Conservation (phyloP, 2,329 filamentous ascomycete genomes). For the Verticillium nonalfalfae region DNA sequence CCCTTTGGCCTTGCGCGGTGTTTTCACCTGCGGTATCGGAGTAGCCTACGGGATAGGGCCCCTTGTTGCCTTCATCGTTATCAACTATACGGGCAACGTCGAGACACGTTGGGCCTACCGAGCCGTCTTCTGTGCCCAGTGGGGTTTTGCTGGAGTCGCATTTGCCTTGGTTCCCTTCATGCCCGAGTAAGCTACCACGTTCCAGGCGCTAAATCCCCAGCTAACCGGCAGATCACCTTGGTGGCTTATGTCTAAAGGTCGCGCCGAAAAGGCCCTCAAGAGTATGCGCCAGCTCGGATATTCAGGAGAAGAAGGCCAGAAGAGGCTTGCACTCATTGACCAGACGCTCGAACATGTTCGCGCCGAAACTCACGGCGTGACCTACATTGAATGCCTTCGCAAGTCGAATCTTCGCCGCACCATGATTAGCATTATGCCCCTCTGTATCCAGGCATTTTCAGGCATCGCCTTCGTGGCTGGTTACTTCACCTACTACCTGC, state of each 20-base stretch:
- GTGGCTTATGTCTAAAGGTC: conserved; percentile 27
- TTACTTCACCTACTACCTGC: conserved; percentile 33
- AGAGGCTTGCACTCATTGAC: conserved; percentile 19
- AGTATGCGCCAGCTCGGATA: conserved; percentile 24
- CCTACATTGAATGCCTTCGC: conserved; percentile 32
- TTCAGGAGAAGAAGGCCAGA: conserved; percentile 17
- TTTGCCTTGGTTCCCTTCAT: conserved; percentile 24
- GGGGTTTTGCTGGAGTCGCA: conserved; percentile 22
- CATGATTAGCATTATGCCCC: conserved; percentile 23
- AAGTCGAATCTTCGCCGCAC: conserved; percentile 30
- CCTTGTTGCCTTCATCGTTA: conserved; percentile 21
- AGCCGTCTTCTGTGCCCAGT: conserved; percentile 24
- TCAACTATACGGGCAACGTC: conserved; percentile 19
- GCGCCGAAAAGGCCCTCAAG: conserved; percentile 24
- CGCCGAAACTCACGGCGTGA: conserved; percentile 26
- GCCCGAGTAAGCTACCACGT: conserved; percentile 24
- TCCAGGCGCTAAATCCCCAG: neutral
- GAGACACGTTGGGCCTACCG: conserved; percentile 25
- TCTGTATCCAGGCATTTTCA: conserved; percentile 15
- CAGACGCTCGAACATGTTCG: conserved; percentile 24
- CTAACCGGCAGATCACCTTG: conserved; percentile 22
- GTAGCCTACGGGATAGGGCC: conserved; percentile 23
- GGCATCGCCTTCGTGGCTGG: conserved; percentile 25
- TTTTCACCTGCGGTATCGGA: conserved; percentile 20
- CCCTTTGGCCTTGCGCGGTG: conserved; percentile 19